Conservation (phyloP, 306 rosid genomes). For the Quercus wislizeni region DNA sequence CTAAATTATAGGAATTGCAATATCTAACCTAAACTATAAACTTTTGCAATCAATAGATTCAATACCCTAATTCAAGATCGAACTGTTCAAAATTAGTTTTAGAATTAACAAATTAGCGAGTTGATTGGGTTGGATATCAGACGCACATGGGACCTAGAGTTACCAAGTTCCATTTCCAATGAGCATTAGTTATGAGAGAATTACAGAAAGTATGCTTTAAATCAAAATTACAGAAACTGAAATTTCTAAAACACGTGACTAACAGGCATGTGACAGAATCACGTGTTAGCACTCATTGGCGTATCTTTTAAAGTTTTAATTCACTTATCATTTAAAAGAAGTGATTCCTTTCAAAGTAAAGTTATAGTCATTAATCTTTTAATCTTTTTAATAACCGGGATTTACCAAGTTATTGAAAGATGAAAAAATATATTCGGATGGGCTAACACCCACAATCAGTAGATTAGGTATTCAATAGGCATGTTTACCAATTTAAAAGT, state of each 20-base stretch:
- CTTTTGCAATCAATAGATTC: too few species aligned
- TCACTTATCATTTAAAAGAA: neutral
- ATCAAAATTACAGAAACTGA: neutral
- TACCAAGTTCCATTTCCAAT: neutral
- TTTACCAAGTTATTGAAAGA: neutral
- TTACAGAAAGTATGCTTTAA: neutral
- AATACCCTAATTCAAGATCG: too few species aligned
- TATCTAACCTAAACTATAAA: too few species aligned
- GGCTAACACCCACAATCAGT: too few species aligned
- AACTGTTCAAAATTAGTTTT: too few species aligned
- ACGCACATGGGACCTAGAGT: neutral
- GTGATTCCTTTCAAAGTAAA: neutral
- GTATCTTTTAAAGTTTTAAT: neutral
- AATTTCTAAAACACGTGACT: neutral
- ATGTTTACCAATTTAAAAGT: neutral
- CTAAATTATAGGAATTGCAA: too few species aligned
- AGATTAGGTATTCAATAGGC: neutral
- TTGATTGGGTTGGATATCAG: neutral
- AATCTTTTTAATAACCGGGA: neutral
- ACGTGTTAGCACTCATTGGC: neutral
- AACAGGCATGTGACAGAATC: neutral
- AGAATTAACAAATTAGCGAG: too few species aligned
- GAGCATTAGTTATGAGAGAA: neutral
- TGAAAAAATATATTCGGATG: neutral
- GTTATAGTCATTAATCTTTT: too few species aligned